Percentiles rank a stretch among this genome's conserved stretches.
These are phyloP conservation scores for Calendula officinalis DNA, from an alignment of 129 eudicot genomes.

Conservation along the genomic window DNA sequence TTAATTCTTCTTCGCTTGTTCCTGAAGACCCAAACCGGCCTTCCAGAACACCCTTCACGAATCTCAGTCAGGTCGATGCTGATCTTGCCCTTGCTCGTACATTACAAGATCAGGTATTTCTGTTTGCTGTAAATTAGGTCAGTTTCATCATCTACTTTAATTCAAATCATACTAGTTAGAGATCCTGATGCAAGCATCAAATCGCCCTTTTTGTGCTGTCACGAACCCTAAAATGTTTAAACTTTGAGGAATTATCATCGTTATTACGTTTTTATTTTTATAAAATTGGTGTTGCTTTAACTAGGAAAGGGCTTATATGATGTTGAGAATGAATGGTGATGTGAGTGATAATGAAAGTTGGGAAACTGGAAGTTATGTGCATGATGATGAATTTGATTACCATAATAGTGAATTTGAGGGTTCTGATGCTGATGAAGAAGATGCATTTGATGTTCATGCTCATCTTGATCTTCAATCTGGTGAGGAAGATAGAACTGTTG, in stretches of 20 bases:
- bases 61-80: conserved; percentile 84
- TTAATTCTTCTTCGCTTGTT: neutral
- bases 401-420: conserved; percentile 51
- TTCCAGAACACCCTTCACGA: conserved; percentile 66
- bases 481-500: conserved; percentile 34
- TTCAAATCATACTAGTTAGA: neutral
- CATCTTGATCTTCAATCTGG: conserved; percentile 45
- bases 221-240: neutral
- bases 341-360: conserved; percentile 74
- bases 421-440: conserved; percentile 49
- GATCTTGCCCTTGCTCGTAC: conserved; percentile 97
- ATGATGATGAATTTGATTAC: conserved; percentile 45
- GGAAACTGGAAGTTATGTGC: conserved; percentile 62
- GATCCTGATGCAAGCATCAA: too few species aligned
- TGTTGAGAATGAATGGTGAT: conserved; percentile 65
- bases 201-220: neutral
- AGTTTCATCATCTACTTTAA: neutral
- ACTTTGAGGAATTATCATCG: neutral
- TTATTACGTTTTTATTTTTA: neutral
- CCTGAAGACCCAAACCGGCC: conserved; percentile 4
- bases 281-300: neutral
- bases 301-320: conserved; percentile 97
- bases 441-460: conserved; percentile 85
- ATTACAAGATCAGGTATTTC: conserved; percentile 70
- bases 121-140: neutral